Evolutionary conservation across 495 filamentous ascomycete species (phyloP).

Genomic region (Aspergillus diversus): DNA sequence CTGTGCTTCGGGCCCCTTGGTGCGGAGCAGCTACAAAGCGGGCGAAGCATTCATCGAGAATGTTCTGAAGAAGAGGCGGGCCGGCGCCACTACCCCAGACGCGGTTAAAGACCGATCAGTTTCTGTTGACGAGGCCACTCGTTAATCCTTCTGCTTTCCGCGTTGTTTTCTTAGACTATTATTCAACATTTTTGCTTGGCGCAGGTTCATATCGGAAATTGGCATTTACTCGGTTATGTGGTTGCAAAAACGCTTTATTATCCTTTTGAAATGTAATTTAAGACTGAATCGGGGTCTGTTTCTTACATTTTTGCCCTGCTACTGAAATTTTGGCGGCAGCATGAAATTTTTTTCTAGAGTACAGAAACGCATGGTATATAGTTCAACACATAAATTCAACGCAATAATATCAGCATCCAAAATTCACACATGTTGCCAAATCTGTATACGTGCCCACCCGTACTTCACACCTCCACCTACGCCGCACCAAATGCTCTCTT

Average conservation of each 20-base stretch:
- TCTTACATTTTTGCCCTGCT: background rate
- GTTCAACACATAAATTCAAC: conserved; percentile 19
- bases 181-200: conserved; percentile 17
- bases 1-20: conserved; percentile 89
- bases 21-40: conserved; percentile 94
- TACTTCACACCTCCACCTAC: conserved; percentile 11
- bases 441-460: conserved; percentile 9
- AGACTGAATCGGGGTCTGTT: background rate
- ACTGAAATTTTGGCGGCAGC: background rate
- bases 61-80: conserved; percentile 83
- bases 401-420: conserved; percentile 8
- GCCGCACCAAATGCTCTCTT: background rate
- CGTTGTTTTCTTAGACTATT: conserved; percentile 16
- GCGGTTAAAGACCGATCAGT: conserved; percentile 29
- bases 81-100: conserved; percentile 32
- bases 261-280: conserved; percentile 16
- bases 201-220: conserved; percentile 15
- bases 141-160: conserved; percentile 24
- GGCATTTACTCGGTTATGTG: conserved; percentile 10
- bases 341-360: background rate
- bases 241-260: background rate
- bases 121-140: conserved; percentile 34
- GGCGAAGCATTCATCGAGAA: conserved; percentile 99
- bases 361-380: background rate
- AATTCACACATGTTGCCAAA: background rate